Base-by-base conservation (phyloP, 306 rosid species). In the Vigna mungo region DNA sequence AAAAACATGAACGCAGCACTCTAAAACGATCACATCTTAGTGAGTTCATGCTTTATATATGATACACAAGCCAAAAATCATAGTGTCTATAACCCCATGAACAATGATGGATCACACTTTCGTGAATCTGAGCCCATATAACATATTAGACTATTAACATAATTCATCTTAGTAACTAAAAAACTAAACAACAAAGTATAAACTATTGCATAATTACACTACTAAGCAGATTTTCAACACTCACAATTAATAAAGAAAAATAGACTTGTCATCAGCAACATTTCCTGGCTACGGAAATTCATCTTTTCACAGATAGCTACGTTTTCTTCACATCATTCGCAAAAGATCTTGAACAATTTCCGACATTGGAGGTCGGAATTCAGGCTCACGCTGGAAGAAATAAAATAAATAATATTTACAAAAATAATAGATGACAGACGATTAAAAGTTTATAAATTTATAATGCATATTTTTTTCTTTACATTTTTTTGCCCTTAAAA, bases 291-390 rank as follows among this genome's bases (percentile, higher is more conserved):
- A 55, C 11, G n/a, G 62, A 48, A 44, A 68, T 69, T 77, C 80
- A 66, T 58, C 49, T 36, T 61, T 23, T 44, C 49, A 21, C 3
- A 11, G 18, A 39, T 75, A 27, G 51, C 30, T 60, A 10, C 75
- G 25, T 47, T 43, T 52, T 21, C 37, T 37, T 85, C 85, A 87
- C 64, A 76, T 53, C 88, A 88, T 86, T 76, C 86, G 89, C 55
- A 89, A 27, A 36, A 95, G 90, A 84, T 92, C 93, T 76, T 82
- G 96, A 73, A 92, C 91, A 71, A 92, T 81, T 83, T 92, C 97
- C 6, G 93, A 88, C 84, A 95, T 90, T 6, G 89, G 91, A 21
- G 97, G 97, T 72, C 97, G 87, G 72, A 95, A 95, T 84, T 95
- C 97, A 1, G 99, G 97, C 82, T 95, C 97, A 15, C 81, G 87